Conservation (phyloP, 1,284 basidiomycete genomes). For the Fomitopsis pinicola region DNA sequence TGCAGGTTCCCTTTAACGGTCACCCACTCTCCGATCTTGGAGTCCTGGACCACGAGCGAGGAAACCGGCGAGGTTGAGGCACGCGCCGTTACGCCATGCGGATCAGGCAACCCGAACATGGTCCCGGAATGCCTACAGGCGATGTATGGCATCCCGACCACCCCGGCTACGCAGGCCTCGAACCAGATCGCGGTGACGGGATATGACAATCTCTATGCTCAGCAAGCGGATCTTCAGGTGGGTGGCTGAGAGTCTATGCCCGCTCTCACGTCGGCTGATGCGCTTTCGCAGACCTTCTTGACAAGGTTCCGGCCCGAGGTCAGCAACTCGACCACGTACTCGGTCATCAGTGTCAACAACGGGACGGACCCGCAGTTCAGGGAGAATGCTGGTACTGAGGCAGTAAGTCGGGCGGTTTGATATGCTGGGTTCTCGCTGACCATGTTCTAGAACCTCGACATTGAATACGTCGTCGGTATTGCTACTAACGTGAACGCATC, state of each 20-base stretch:
- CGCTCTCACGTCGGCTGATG: not conserved
- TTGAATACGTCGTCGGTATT: constrained; percentile 58
- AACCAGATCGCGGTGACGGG: constrained; percentile 56
- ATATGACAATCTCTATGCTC: constrained; percentile 54
- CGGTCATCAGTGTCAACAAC: not conserved
- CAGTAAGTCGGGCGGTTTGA: constrained; percentile 11
- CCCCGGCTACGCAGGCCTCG: constrained; percentile 33
- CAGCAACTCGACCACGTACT: constrained; percentile 1
- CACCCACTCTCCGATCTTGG: not conserved
- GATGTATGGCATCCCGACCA: constrained; percentile 48
- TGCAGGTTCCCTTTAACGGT: constrained; percentile 18
- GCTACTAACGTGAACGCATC: constrained; percentile 37
- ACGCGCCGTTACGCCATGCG: not conserved
- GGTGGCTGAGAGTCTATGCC: no score
- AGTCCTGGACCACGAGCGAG: not conserved
- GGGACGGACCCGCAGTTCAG: constrained; percentile 17
- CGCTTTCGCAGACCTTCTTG: constrained; percentile 1
- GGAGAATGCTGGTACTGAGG: constrained; percentile 23
- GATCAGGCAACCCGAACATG: constrained; percentile 26
- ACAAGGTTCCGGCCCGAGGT: not conserved
- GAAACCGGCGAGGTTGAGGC: not conserved
- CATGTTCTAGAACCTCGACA: constrained; percentile 41
- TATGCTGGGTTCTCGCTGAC: constrained; percentile 10
- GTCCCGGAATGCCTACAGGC: constrained; percentile 46
- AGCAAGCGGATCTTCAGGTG: constrained; percentile 43